phyloP scores from a whole-genome alignment of 192 early-diverging fungal species.

The Coemansia sp. region DNA sequence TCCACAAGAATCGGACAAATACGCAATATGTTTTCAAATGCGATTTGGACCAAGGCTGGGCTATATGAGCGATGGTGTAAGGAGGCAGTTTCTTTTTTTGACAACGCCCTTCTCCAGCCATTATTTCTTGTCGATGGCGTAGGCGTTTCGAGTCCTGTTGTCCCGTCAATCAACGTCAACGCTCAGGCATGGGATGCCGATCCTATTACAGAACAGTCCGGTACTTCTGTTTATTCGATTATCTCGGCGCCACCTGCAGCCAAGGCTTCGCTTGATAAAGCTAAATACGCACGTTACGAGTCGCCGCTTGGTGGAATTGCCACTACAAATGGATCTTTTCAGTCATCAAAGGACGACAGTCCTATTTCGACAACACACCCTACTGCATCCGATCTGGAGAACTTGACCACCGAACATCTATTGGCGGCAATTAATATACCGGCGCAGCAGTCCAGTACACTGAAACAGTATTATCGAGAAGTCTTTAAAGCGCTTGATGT shows the following conservation, averaged over 20 bases:
- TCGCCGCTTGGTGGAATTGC: slow-evolving; percentile 16
- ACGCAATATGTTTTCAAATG: background rate
- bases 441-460: background rate
- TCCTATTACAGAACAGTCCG: background rate
- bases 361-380: background rate
- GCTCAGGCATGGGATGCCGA: background rate
- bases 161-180: slow-evolving; percentile 1
- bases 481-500: slow-evolving; percentile 5
- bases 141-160: slow-evolving; percentile 11
- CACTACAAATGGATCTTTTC: background rate
- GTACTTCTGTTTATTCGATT: background rate
- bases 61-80: slow-evolving; percentile 8
- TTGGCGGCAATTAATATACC: slow-evolving; percentile 6
- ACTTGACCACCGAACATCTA: slow-evolving; percentile 4
- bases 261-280: background rate
- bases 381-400: background rate
- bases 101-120: slow-evolving; percentile 24
- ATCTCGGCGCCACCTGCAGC: background rate
- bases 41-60: background rate
- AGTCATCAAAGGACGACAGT: background rate
- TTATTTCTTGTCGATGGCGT: slow-evolving; percentile 26
- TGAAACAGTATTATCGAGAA: slow-evolving; percentile 12
- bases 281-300: slow-evolving; percentile 8
- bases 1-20: background rate
- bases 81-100: background rate